Evolutionary conservation across 768 basidiomycete genomes (phyloP).

Genomic region (Saitozyma podzolica): DNA sequence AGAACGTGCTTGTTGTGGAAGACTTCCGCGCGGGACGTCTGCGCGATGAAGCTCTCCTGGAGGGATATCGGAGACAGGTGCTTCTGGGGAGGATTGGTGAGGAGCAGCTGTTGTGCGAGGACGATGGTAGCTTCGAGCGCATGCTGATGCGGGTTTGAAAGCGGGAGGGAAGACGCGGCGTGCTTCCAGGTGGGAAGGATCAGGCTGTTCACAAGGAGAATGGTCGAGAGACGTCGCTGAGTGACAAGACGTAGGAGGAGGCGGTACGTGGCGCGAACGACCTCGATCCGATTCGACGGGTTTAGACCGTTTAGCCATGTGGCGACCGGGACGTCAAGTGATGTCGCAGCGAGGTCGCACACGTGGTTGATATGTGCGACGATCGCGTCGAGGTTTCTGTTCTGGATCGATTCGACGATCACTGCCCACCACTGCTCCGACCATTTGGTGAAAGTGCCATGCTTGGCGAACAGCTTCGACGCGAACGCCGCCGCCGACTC

Average conservation of each 20-base stretch:
- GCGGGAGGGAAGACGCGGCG: constrained; percentile 12
- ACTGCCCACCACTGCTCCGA: constrained; percentile 21
- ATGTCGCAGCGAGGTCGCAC: constrained; percentile 3
- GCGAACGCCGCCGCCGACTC: constrained; percentile 2
- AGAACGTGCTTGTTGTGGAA: constrained; percentile 25
- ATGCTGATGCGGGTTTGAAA: constrained; percentile 15
- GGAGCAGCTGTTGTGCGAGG: constrained; percentile 30
- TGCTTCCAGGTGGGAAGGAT: constrained; percentile 33
- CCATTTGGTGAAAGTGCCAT: constrained; percentile 20
- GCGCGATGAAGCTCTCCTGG: constrained; percentile 27
- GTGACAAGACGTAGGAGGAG: constrained; percentile 29
- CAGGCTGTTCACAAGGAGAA: constrained; percentile 20
- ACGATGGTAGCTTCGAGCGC: constrained; percentile 22
- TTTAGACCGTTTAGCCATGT: constrained; percentile 25
- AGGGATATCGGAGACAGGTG: constrained; percentile 24
- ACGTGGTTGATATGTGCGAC: constrained; percentile 19
- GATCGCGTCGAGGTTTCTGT: not conserved
- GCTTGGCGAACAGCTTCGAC: constrained; percentile 3
- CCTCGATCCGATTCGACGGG: constrained; percentile 7
- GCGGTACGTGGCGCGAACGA: constrained; percentile 11
- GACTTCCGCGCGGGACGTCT: constrained; percentile 27
- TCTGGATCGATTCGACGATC: constrained; percentile 11
- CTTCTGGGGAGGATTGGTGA: constrained; percentile 19
- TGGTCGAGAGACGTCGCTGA: constrained; percentile 21
- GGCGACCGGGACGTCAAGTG: constrained; percentile 13